Base-by-base conservation (phyloP, 345 rosid species). In the Sonneratia alba region DNA sequence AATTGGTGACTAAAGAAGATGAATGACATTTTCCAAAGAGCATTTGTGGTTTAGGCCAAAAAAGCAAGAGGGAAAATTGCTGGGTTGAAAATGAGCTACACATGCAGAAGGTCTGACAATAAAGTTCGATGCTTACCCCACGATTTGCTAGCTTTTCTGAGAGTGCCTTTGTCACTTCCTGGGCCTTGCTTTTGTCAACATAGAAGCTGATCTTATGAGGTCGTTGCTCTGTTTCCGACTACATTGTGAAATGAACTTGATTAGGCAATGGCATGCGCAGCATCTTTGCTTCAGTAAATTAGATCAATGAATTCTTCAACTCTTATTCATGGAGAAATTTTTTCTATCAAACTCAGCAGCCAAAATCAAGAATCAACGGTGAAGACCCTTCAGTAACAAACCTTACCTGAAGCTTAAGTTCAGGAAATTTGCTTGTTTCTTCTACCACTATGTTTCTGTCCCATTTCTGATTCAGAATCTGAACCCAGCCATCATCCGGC, bases 401-500 rank as follows among this genome's bases (percentile, higher is more conserved):
- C 22, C 65, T 36, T 71, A 95, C 98, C 99, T 95, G 99, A 82
- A 89, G 97, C n/a, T 73, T 86, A 47, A 95, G 88, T 78, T 90
- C 97, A 72, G 97, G 59, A 71, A 92, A 87, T 85, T 87, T 89
- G 88, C 79, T 78, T 7, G 94, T 71, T 83, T 92, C 99, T 77
- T 95, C 90, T 43, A 72, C 77, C 15, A 92, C 93, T 69, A 89
- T 67, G n/a, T 78, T 81, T 72, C 82, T 75, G 55, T 95, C 94
- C 99, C 99, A 95, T 73, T 90, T 90, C 71, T 88, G 77, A 81
- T 88, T 90, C 78, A 95, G 83, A 69, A 89, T 65, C 24, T 90
- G 85, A 84, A 87, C 86, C 98, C 99, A 95, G 32, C 98, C 97
- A 81, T 86, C 83, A 82, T 95, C 99, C 4, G 92, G 99, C 56